A percentile compares a stretch with the other conserved stretches of the same genome.
Conservation (phyloP, 306 rosid genomes). For the Vigna radiata region DNA sequence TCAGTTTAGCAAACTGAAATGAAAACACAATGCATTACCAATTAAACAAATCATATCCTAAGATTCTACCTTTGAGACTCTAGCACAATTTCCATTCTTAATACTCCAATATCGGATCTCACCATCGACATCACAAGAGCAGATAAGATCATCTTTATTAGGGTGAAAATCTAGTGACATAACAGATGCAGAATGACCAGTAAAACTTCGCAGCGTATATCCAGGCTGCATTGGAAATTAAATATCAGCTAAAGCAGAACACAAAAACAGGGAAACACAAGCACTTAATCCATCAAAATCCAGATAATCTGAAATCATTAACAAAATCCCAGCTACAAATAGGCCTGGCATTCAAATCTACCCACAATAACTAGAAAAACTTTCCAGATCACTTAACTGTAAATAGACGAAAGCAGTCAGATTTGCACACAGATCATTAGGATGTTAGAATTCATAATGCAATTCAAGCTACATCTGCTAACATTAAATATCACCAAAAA, state of each 20-base stretch:
- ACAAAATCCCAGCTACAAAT: conserved; percentile 10
- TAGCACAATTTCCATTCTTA: conserved; percentile 76
- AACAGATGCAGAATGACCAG: conserved; percentile 80
- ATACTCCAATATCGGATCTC: conserved; percentile 98
- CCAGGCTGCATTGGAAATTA: conserved; percentile 69
- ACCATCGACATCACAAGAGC: conserved; percentile 93
- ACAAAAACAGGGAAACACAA: background rate
- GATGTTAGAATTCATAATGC: conserved; percentile 6
- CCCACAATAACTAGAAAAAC: background rate
- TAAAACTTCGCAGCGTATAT: conserved; percentile 83
- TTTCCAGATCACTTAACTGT: background rate
- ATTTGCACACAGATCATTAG: background rate
- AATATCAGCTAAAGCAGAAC: conserved; percentile 35
- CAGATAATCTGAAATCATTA: background rate
- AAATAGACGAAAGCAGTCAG: conserved; percentile 1
- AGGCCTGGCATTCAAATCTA: background rate
- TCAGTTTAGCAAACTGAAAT: conserved; percentile 37
- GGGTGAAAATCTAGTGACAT: conserved; percentile 99
- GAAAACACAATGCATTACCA: background rate
- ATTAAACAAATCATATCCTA: conserved; percentile 7
- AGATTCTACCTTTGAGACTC: conserved; percentile 71
- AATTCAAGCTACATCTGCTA: background rate
- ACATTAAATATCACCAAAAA: background rate
- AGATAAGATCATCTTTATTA: conserved; percentile 83
- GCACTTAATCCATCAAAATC: conserved; percentile 21